A percentile compares a stretch with the other conserved stretches of the same genome.
Evolutionary conservation across 148 eudicot species (phyloP).

Genomic region (Beta vulgaris): DNA sequence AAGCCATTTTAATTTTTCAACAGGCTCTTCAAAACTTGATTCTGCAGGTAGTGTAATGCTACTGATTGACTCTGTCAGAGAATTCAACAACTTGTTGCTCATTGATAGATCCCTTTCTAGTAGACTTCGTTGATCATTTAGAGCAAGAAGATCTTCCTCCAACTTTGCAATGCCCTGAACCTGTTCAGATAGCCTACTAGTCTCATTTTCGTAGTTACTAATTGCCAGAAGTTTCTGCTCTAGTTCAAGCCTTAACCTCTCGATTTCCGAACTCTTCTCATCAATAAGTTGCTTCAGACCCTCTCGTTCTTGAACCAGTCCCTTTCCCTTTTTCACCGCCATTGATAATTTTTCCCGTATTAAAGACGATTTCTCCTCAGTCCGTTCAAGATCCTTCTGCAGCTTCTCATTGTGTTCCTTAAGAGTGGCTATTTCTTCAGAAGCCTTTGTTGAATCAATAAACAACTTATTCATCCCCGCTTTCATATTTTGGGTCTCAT

Average conservation of each 20-base stretch:
- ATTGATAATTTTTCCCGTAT: conserved; percentile 84
- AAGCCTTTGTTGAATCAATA: conserved; percentile 41
- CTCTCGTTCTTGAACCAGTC: conserved; percentile 92
- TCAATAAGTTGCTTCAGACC: conserved; percentile 63
- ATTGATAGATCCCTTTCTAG: conserved; percentile 61
- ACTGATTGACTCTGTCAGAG: conserved; percentile 53
- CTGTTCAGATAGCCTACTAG: conserved; percentile 47
- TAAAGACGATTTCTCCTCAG: conserved; percentile 75
- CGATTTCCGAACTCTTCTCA: conserved; percentile 73
- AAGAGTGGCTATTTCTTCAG: conserved; percentile 49
- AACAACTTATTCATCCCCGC: conserved; percentile 40
- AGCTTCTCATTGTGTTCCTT: conserved; percentile 55
- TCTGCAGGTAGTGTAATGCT: conserved; percentile 42
- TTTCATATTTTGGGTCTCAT: conserved; percentile 44
- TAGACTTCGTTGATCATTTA: conserved; percentile 55
- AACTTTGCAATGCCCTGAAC: conserved; percentile 53
- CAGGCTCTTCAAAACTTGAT: conserved; percentile 49
- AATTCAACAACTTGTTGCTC: conserved; percentile 58
- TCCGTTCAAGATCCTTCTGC: conserved; percentile 57
- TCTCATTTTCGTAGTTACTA: conserved; percentile 48
- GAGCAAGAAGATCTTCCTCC: conserved; percentile 53
- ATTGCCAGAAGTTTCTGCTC: conserved; percentile 47
- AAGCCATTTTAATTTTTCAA: conserved; percentile 72
- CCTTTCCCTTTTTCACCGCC: conserved; percentile 98
- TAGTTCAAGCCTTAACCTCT: conserved; percentile 56